Evolutionary conservation across 1,284 basidiomycete genomes (phyloP), one percentile per base, ranked within the genome.

Genomic region (Irpex rosettiformis): DNA sequence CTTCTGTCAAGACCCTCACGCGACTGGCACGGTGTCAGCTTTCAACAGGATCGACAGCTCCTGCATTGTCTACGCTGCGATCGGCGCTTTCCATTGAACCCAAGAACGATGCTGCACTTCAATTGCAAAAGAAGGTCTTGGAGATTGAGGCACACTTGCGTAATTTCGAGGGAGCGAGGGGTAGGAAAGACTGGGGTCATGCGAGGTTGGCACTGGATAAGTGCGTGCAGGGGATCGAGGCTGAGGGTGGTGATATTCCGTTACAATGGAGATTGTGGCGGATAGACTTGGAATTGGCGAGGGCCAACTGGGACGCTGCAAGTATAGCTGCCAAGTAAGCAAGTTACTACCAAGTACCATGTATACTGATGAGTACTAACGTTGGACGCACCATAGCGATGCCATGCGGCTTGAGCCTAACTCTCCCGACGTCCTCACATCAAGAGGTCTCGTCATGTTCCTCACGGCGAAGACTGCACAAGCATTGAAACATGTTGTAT

Each of bases 371-470:
- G 21, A 47, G 43, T 30, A 33, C 24, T 21, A 3, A 47, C 10
- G 4, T 10, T 47, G 3, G 43, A 2, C 43, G 1, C 22, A 16
- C 7, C n/a, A n/a, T 65, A 93, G 89, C 64, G 90, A 94, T 64
- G 86, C 91, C 1, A 75, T 94, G 48, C 86, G 92, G 52, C 67
- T 84, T 51, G 82, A 88, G 55, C 75, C 85, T 4, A 87, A 84
- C 64, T 91, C 92, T 1, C 88, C 92, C 0, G 94, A 96, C 60
- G 85, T 86, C 8, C 79, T 95, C n/a, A 80, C 88, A 24, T 74
- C 89, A n/a, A 85, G 93, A 52, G 94, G 91, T 1, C 78, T 91
- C 21, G 83, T 94, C 3, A 76, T 94, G 10, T 93, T 94, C 76
- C 77, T 93, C 22, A 80, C 79, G 5, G 86, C 86, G 5, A 90